phyloP scores from a whole-genome alignment of 352 stramenopile species.

The Phytopythium chamaehyphon region DNA sequence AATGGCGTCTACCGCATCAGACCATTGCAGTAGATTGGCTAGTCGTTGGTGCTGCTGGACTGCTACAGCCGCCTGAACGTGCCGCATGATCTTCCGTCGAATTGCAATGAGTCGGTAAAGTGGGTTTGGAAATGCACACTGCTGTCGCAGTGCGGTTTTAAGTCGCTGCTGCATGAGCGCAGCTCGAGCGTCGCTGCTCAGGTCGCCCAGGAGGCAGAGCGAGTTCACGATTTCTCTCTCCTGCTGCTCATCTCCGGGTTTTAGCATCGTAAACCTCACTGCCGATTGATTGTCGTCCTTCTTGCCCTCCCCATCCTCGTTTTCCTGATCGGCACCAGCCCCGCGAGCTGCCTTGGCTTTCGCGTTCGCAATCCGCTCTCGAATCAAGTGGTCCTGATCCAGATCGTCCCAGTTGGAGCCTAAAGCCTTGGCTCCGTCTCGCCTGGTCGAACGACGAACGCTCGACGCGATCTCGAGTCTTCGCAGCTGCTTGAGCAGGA shows the following conservation, averaged over 20 bases:
- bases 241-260: slow-evolving; percentile 7
- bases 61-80: slow-evolving; percentile 46
- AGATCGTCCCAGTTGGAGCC: background rate
- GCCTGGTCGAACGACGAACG: slow-evolving; percentile 16
- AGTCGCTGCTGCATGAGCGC: slow-evolving; percentile 48
- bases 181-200: slow-evolving; percentile 37
- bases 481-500: slow-evolving; percentile 60
- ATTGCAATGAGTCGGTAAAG: slow-evolving; percentile 53
- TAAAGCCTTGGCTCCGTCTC: background rate
- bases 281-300: background rate
- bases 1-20: slow-evolving; percentile 14
- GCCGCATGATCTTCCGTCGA: slow-evolving; percentile 48
- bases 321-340: slow-evolving; percentile 17
- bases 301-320: slow-evolving; percentile 15
- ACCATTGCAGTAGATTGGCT: slow-evolving; percentile 1
- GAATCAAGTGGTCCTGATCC: slow-evolving; percentile 16
- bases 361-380: slow-evolving; percentile 15
- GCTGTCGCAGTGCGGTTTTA: slow-evolving; percentile 28
- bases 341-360: slow-evolving; percentile 17
- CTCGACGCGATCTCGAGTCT: slow-evolving; percentile 44
- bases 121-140: slow-evolving; percentile 47
- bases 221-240: slow-evolving; percentile 44
- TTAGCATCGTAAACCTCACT: background rate
- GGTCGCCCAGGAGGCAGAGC: slow-evolving; percentile 43
- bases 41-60: slow-evolving; percentile 44